Evolutionary conservation across 2,329 filamentous ascomycete genomes (phyloP).

Genomic region (Scedosporium minutisporum): DNA sequence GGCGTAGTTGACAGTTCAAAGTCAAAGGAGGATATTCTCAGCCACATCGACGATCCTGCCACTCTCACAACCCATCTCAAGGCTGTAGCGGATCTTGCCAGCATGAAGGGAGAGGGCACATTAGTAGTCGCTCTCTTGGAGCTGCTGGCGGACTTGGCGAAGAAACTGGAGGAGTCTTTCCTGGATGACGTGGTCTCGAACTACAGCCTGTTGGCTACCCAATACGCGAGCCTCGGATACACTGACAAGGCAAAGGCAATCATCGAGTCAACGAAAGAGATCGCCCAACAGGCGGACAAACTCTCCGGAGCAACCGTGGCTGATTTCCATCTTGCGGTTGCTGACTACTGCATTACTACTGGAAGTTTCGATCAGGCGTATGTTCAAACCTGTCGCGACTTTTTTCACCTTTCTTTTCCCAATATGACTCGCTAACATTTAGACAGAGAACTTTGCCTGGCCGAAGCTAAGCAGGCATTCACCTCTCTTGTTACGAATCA

Average conservation of each 20-base stretch:
- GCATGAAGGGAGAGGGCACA: conserved; percentile 37
- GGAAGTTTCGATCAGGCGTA: conserved; percentile 55
- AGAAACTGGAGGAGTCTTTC: conserved; percentile 10
- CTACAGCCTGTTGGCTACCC: conserved; percentile 38
- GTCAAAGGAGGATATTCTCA: conserved; percentile 30
- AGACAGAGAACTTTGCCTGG: conserved; percentile 2
- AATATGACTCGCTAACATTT: neutral
- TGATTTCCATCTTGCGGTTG: conserved; percentile 55
- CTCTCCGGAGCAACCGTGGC: conserved; percentile 30
- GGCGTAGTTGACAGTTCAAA: conserved; percentile 27
- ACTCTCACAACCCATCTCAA: conserved; percentile 39
- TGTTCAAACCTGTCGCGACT: conserved; percentile 12
- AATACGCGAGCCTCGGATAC: conserved; percentile 44
- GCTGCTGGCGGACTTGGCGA: conserved; percentile 33
- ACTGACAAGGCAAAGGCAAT: conserved; percentile 38
- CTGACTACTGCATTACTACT: conserved; percentile 63
- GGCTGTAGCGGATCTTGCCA: conserved; percentile 40
- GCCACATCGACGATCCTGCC: conserved; percentile 38
- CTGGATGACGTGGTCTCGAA: conserved; percentile 32
- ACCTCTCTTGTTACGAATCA: neutral
- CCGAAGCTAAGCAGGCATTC: neutral
- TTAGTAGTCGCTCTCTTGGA: conserved; percentile 38
- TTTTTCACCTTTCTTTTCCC: neutral
- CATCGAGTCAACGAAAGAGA: conserved; percentile 49
- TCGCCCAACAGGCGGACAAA: conserved; percentile 27